Base-by-base conservation (phyloP, 2,329 filamentous ascomycete species). In the Fusarium sp. region DNA sequence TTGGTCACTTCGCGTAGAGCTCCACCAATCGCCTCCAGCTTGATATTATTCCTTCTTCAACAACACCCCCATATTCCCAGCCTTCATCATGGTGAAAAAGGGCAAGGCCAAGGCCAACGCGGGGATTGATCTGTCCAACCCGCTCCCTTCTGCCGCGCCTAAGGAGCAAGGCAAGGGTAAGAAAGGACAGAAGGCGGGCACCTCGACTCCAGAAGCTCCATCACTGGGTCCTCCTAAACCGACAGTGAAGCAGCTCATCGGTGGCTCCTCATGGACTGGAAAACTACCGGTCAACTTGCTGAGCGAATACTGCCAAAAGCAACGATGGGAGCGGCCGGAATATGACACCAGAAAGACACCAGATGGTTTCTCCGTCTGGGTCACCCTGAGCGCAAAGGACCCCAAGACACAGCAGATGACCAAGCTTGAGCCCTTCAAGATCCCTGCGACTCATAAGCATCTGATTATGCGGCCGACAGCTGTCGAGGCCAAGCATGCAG, bases 241-340 rank as follows among this genome's bases (percentile, higher is more conserved):
- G 16, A 91, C 91, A 2, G 88, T 89, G 52, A 92, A 93, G 82
- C 94, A 97, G 77, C 86, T 99, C 74, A 97, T 99, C 79, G 97
- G 95, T 47, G 97, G 97, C 58, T 91, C 95, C 68, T 98, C 95
- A 77, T 99, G 97, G 97, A 99, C 97, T 0, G 97, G 97, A 45
- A 99, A 99, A 82, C 86, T 99, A 35, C 97, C 97, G 1, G 94
- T 98, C 74, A 98, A 97, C 81, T 88, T 98, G 78, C 90, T 98
- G 73, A 94, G 94, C 38, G 97, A 98, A 86, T 94, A 97, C 84
- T 98, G 95, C 79, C 95, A 98, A 84, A 97, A 96, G 83, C 94
- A 97, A 82, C 95, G 94, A 81, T 99, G 97, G 97, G 94, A 95
- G 75, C 96, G 92, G 81, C 96, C 96, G 2, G 95, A 97, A 73